Conservation (phyloP, 2,329 filamentous ascomycete species). For the Aspergillus eucalypticola region DNA sequence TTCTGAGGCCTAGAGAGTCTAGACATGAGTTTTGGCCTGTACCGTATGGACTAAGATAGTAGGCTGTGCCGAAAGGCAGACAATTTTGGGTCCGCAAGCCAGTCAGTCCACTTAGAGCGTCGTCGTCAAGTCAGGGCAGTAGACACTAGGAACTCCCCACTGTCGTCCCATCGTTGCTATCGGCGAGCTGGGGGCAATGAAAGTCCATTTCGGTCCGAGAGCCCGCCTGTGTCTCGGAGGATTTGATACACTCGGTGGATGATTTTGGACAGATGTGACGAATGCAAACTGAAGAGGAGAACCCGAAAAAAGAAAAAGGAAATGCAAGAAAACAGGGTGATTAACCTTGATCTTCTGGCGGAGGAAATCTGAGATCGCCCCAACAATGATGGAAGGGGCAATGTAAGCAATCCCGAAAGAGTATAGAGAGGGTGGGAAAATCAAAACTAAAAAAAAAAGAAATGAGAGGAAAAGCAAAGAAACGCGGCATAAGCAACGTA, state of each 20-base stretch:
- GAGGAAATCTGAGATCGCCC: conserved; percentile 4
- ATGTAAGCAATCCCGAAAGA: background rate
- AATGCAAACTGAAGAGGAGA: background rate
- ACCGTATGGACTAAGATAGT: background rate
- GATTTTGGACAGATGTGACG: background rate
- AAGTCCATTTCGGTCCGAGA: conserved; percentile 8
- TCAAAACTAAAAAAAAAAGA: background rate
- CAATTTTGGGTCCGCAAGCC: background rate
- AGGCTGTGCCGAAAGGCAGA: background rate
- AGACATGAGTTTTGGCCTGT: background rate
- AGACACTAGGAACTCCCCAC: background rate
- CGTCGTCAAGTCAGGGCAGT: conserved; percentile 4
- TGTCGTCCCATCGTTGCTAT: background rate
- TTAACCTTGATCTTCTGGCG: conserved; percentile 2
- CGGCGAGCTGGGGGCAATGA: conserved; percentile 15
- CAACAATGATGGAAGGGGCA: conserved; percentile 7
- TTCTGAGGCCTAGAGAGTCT: background rate
- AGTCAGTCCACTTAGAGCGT: background rate
- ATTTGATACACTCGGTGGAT: conserved; percentile 13
- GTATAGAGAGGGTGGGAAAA: conserved; percentile 4
- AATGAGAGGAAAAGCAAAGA: conserved; percentile 6
- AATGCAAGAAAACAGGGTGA: background rate
- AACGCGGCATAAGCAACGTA: conserved; percentile 1
- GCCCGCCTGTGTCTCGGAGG: conserved; percentile 17
- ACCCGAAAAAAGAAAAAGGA: background rate